Evolutionary conservation across 768 basidiomycete species (phyloP), one percentile per base, ranked within the genome.

Genomic region (Suillus subluteus): DNA sequence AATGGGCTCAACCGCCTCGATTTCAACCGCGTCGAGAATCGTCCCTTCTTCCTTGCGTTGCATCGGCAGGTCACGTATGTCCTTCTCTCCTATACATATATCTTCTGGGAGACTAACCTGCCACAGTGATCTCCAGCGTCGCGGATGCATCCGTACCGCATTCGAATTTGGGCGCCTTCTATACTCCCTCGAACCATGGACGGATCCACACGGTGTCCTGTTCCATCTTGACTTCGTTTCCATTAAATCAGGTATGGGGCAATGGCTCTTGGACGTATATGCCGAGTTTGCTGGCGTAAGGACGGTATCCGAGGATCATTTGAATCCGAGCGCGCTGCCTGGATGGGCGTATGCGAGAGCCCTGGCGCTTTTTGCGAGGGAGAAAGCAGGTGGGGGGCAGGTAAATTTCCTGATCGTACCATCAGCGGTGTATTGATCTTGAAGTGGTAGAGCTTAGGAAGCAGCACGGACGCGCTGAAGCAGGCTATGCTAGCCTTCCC

Each of bases 151-250:
- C 63, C 86, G 95, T 21, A 95, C 97, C 0, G 88, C 95, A 0
- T 97, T 98, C 76, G 95, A 98, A 74, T 96, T 95, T 71, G 88
- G 94, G 0, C 86, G 91, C n/a, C 83, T 98, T 2, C 80, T 98
- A 62, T 89, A 92, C 66, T 87, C 89, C 11, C 83, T 99, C 0
- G 95, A 98, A 73, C 94, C 96, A 0, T 86, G 86, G 80, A 82
- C 82, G n/a, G 96, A 97, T 72, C 96, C 96, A 0, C 96, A 98
- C 72, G 96, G 95, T 2, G 86, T 90, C 1, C 79, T 91, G 2
- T 80, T 96, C 15, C 91, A 94, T 72, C 82, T 99, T 2, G 96
- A 99, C 70, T 92, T 90, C 73, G 82, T 98, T 26, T 89, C 94
- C 0, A 79, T 95, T 67, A 97, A 96, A 75, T 84, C 91, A 0